Evolutionary conservation across 352 stramenopile species (phyloP), one percentile per base, ranked within the genome.

Genomic region (Pythium pectinolyticum): DNA sequence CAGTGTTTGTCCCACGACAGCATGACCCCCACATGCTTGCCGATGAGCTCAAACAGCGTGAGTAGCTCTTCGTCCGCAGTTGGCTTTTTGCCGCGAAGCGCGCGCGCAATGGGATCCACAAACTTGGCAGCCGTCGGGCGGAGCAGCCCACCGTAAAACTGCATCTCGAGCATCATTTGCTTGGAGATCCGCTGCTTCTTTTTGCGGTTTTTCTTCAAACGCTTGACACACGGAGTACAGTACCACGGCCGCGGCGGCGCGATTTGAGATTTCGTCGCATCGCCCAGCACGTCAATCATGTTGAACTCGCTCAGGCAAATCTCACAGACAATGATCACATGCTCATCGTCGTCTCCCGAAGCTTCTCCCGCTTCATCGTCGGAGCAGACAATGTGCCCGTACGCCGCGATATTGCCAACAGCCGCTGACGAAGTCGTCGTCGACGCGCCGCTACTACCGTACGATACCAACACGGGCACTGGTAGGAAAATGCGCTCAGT

Each of bases 101-200:
- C 73, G 8, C 67, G 65, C 27, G 74, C 63, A 22, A 87, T 61
- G 2, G 75, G 24, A 62, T 92, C 77, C 19, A 79, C 66, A 19
- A 83, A 70, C 67, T 89, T 92, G 0, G 77, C 83, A n/a, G 83
- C 74, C 11, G 82, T 90, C 0, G 74, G 68, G 3, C 83, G 81
- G 31, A 94, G 63, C 25, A 92, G 65, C 20, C 75, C 73, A 15
- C 86, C 82, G 51, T 91, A 90, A 8, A 90, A 46, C 66, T 92
- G 82, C 78, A 94, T 92, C 31, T 92, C 86, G 32, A 91, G 61
- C 48, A 92, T 70, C 84, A 94, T 92, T 63, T 93, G 86, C 66
- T 91, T 92, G 3, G 84, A 92, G 27, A 92, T 89, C 0, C 84
- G 79, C 53, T 88, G 81, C 39, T 78, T 87, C 49, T 87, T 90